Percentiles rank a stretch among this genome's conserved stretches.
phyloP scores from a whole-genome alignment of 495 filamentous ascomycete genomes.

The Trichoderma parareesei region DNA sequence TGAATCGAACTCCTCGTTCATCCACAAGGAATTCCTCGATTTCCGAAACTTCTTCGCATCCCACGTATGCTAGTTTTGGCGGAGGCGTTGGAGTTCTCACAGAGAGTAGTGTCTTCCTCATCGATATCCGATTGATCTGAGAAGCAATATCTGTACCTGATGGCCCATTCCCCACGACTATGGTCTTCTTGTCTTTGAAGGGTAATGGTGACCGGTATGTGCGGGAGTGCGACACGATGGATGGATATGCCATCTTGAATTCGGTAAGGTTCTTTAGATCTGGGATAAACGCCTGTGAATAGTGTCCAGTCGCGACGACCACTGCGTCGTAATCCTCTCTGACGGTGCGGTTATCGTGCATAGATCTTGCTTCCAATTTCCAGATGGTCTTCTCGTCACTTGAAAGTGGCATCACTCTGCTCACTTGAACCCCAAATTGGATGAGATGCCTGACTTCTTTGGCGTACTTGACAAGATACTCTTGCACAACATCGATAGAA shows the following conservation, averaged over 20 bases:
- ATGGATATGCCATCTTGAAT: conserved; percentile 53
- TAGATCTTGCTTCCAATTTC: conserved; percentile 44
- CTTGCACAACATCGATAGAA: conserved; percentile 51
- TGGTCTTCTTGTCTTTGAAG: conserved; percentile 33
- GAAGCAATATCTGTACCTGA: conserved; percentile 73
- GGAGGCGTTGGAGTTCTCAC: conserved; percentile 27
- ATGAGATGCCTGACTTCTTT: conserved; percentile 45
- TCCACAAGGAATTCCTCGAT: conserved; percentile 32
- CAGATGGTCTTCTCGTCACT: conserved; percentile 30
- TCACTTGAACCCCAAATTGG: conserved; percentile 33
- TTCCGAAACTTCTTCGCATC: conserved; percentile 28
- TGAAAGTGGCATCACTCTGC: conserved; percentile 23
- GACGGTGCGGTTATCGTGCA: conserved; percentile 29
- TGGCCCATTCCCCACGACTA: conserved; percentile 70
- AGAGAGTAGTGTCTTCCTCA: conserved; percentile 33
- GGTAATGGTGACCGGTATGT: conserved; percentile 45
- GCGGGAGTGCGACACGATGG: conserved; percentile 70
- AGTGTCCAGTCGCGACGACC: conserved; percentile 75
- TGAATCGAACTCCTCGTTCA: conserved; percentile 29
- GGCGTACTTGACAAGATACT: conserved; percentile 70
- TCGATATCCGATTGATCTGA: conserved; percentile 53
- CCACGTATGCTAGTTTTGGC: conserved; percentile 22
- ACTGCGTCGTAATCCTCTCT: conserved; percentile 63
- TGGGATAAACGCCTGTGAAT: conserved; percentile 62
- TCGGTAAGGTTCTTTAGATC: conserved; percentile 28